phyloP scores from a whole-genome alignment of 164 flowering plant genomes.

The Annona squamosa region DNA sequence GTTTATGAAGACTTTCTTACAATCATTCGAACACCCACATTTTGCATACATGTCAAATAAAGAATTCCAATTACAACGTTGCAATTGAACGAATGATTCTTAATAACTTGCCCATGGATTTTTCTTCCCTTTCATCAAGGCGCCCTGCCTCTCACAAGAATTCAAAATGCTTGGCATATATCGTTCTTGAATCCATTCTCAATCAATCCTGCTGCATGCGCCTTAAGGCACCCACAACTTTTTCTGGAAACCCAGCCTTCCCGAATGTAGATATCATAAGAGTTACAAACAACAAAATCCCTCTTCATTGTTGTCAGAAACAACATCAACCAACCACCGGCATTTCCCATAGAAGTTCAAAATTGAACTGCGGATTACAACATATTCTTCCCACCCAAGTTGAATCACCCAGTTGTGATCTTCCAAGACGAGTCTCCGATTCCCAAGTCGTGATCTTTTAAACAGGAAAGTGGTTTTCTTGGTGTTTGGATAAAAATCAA shows the following conservation, averaged over 20 bases:
- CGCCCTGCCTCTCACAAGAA: slow-evolving; percentile 43
- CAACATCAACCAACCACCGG: slow-evolving; percentile 27
- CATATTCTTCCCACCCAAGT: slow-evolving; percentile 36
- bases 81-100: slow-evolving; percentile 14
- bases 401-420: slow-evolving; percentile 36
- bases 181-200: neutral
- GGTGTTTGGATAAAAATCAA: too few relatives aligned
- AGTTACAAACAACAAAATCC: slow-evolving; percentile 45
- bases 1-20: slow-evolving; percentile 17
- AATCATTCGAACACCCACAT: slow-evolving; percentile 23
- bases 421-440: neutral
- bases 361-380: slow-evolving; percentile 32
- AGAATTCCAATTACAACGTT: slow-evolving; percentile 44
- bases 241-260: slow-evolving; percentile 26
- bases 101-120: slow-evolving; percentile 37
- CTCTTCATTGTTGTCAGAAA: slow-evolving; percentile 25
- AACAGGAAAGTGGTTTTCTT: too few relatives aligned
- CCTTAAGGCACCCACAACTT: slow-evolving; percentile 33
- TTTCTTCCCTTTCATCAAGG: slow-evolving; percentile 49
- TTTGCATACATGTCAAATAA: slow-evolving; percentile 67
- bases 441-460: slow-evolving; percentile 1
- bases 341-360: slow-evolving; percentile 41
- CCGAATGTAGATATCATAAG: slow-evolving; percentile 38
- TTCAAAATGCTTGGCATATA: slow-evolving; percentile 36
- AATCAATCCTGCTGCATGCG: slow-evolving; percentile 34